Conservation (phyloP, 2,329 filamentous ascomycete genomes). For the Alternaria sp. region DNA sequence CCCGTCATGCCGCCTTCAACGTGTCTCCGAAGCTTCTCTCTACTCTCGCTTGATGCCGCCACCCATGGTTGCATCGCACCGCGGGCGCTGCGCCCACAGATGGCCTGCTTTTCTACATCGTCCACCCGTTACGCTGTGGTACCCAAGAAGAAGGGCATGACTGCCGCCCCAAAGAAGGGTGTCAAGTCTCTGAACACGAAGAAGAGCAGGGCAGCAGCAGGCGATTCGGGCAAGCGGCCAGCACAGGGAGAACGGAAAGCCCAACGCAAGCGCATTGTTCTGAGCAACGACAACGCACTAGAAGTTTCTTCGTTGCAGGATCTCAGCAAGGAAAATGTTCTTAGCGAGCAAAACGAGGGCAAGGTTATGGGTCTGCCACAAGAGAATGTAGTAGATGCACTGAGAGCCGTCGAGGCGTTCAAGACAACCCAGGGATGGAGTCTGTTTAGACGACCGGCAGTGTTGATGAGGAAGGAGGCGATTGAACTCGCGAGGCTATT, state of each 20-base stretch:
- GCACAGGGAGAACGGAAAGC: slow-evolving; percentile 84
- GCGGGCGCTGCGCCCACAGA: slow-evolving; percentile 38
- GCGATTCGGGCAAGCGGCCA: slow-evolving; percentile 63
- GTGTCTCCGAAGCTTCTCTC: slow-evolving; percentile 47
- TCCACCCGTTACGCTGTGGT: slow-evolving; percentile 37
- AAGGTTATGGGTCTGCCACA: slow-evolving; percentile 75
- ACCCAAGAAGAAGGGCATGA: slow-evolving; percentile 40
- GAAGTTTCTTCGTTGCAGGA: slow-evolving; percentile 73
- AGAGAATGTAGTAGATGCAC: slow-evolving; percentile 74
- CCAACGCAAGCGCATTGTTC: slow-evolving; percentile 84
- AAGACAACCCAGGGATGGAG: slow-evolving; percentile 89
- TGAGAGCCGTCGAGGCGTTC: slow-evolving; percentile 88
- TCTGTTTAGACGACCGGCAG: slow-evolving; percentile 82
- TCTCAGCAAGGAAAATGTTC: slow-evolving; percentile 64
- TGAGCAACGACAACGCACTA: slow-evolving; percentile 93
- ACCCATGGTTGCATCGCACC: slow-evolving; percentile 34
- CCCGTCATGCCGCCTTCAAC: slow-evolving; percentile 43
- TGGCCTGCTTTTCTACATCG: slow-evolving; percentile 50
- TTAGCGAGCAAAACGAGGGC: slow-evolving; percentile 61
- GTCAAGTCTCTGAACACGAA: slow-evolving; percentile 55
- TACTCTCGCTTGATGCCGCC: slow-evolving; percentile 41
- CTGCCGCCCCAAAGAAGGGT: slow-evolving; percentile 47
- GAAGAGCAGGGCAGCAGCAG: slow-evolving; percentile 52
- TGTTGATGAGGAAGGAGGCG: slow-evolving; percentile 81
- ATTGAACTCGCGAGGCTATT: slow-evolving; percentile 68